A percentile compares a stretch with the other conserved stretches of the same genome.
Evolutionary conservation across 345 rosid genomes (phyloP).

Genomic region (Turnera subulata): DNA sequence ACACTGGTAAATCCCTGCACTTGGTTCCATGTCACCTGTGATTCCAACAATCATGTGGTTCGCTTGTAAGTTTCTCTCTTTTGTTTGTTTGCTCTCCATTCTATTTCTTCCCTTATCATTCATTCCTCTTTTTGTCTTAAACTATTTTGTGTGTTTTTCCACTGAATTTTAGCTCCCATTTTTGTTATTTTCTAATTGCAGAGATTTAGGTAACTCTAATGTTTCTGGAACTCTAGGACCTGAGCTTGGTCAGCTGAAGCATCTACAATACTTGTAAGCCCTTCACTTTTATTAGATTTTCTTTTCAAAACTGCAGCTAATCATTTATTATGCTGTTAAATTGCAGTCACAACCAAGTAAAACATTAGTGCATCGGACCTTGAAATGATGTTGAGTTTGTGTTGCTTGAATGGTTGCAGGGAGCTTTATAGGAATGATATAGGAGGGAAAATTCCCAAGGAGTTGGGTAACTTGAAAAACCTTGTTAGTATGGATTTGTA

Average conservation of each 20-base stretch:
- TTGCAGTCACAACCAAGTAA: not conserved
- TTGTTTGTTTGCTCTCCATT: not conserved
- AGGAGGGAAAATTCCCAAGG: conserved; percentile 47
- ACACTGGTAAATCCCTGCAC: conserved; percentile 88
- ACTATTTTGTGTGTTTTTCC: not conserved
- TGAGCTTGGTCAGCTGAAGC: conserved; percentile 58
- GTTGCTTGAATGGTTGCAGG: conserved; percentile 36
- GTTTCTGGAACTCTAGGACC: conserved; percentile 68
- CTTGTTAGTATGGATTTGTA: conserved; percentile 63
- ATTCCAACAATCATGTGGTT: conserved; percentile 58
- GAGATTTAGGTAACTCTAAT: conserved; percentile 68
- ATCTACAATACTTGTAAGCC: conserved; percentile 60
- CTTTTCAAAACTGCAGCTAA: not conserved
- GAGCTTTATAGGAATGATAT: conserved; percentile 57
- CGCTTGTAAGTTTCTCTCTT: conserved; percentile 39
- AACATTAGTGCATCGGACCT: no score
- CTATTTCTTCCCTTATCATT: not conserved
- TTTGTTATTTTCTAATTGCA: conserved; percentile 18
- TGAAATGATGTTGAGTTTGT: no score
- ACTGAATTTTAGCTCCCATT: not conserved
- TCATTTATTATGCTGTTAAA: not conserved
- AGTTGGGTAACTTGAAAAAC: conserved; percentile 52
- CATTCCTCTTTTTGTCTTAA: not conserved
- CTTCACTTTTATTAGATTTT: not conserved
- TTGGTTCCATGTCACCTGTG: conserved; percentile 82